Conservation (phyloP, 257 asterid species). For the Apocynum venetum region DNA sequence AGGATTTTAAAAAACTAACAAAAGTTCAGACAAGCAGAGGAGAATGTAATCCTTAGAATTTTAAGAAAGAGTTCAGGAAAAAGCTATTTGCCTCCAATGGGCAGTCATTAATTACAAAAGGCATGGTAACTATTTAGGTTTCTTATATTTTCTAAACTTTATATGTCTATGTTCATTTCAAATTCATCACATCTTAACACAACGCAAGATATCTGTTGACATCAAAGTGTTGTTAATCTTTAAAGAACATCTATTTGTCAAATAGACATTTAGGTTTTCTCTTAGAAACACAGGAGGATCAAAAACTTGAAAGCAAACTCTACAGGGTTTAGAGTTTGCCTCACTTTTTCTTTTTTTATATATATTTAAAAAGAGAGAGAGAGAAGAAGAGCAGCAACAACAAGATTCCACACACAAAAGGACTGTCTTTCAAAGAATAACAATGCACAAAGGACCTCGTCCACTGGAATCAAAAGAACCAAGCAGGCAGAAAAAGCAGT, state of each 20-base stretch:
- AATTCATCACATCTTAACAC: no score
- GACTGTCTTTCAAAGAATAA: not conserved
- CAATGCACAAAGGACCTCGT: not conserved
- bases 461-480: not conserved
- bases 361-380: no score
- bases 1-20: not conserved
- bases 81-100: not conserved
- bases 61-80: no score
- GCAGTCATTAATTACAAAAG: not conserved
- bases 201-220: not conserved
- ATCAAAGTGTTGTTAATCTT: not conserved
- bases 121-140: not conserved
- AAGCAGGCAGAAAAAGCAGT: constrained; percentile 9
- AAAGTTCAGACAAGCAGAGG: no score
- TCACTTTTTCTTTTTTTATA: no score
- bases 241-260: not conserved
- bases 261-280: not conserved
- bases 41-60: no score
- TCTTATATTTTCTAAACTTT: not conserved
- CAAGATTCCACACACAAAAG: not conserved
- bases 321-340: not conserved
- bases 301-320: not conserved
- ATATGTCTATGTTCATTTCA: not conserved
- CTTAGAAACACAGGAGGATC: not conserved
- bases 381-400: no score